Evolutionary conservation across 805 yeast genomes (phyloP).

Genomic region (Saccharomyces jurei): DNA sequence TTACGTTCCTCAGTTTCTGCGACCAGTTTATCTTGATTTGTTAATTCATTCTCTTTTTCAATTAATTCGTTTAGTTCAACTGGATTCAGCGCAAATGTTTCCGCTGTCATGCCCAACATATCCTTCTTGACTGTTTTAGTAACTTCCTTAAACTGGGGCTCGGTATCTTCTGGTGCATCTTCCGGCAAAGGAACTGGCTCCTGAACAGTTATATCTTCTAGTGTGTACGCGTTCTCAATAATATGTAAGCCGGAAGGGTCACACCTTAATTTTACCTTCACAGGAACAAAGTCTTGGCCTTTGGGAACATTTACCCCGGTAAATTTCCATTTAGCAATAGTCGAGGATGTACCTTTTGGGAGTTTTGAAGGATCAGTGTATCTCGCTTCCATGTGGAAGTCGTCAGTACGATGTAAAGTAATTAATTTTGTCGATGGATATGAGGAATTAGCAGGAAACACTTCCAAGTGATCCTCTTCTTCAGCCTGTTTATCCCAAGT

Average conservation of each 20-base stretch:
- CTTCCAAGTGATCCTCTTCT: slow-evolving; percentile 87
- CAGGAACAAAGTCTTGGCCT: slow-evolving; percentile 71
- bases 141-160: slow-evolving; percentile 81
- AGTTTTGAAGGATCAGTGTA: slow-evolving; percentile 70
- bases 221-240: slow-evolving; percentile 89
- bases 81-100: slow-evolving; percentile 55
- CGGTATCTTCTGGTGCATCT: slow-evolving; percentile 49
- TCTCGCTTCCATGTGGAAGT: slow-evolving; percentile 77
- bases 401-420: slow-evolving; percentile 85
- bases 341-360: slow-evolving; percentile 55
- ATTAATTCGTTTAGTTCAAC: slow-evolving; percentile 49
- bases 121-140: slow-evolving; percentile 91
- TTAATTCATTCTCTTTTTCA: slow-evolving; percentile 80
- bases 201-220: slow-evolving; percentile 82
- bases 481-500: slow-evolving; percentile 91
- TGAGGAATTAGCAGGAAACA: slow-evolving; percentile 86
- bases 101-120: slow-evolving; percentile 54
- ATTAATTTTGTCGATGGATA: slow-evolving; percentile 95
- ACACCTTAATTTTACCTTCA: slow-evolving; percentile 90
- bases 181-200: slow-evolving; percentile 64
- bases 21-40: slow-evolving; percentile 87
- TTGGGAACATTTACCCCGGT: slow-evolving; percentile 75
- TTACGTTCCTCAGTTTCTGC: slow-evolving; percentile 98
- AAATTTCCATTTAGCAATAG: slow-evolving; percentile 79
- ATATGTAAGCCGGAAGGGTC: slow-evolving; percentile 95